Base-by-base conservation (phyloP, 768 basidiomycete species). In the Strobilomyces dryophilus region DNA sequence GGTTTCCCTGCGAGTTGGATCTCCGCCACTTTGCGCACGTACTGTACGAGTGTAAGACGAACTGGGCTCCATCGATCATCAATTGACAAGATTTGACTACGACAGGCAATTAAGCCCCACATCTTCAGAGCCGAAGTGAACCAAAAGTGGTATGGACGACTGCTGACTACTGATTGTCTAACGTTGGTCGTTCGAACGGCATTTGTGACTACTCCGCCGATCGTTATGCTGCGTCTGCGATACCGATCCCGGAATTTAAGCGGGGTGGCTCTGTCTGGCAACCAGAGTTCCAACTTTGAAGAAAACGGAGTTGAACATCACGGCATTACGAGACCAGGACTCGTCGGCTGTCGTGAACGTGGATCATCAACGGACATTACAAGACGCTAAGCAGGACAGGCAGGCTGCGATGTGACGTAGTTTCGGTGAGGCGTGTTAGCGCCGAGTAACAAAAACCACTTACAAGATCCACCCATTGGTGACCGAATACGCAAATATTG, bases 361-460 rank as follows among this genome's bases (percentile, higher is more conserved):
- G 39, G 39, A 62, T 62, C 51, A 63, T 61, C 51, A 55, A 55
- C 66, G 59, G 65, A 57, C 35, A 62, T 66, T 67, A 67, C 50
- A 64, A 52, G 47, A 54, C 47, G 31, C 15, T 37, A 46, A 52
- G 45, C 46, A 51, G 45, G 47, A 37, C 49, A 52, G 39, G 27
- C 64, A 43, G 42, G 54, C 55, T 66, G 51, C 49, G 34, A 34
- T 46, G 55, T 54, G 56, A 64, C 57, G 47, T 59, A 53, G 60
- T 49, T 52, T 48, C 18, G 27, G 60, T 52, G 41, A 58, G 41
- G 49, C 24, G 47, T 45, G 47, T 59, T 45, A 40, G 39, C 41
- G 12, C 40, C 52, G 35, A 53, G 45, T 51, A 51, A 53, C 41
- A 45, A 54, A 47, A 53, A 49, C 42, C 12, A 61, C 66, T 58